Evolutionary conservation across 164 flowering plant species (phyloP), one percentile per base, ranked within the genome.

Genomic region (Piper longum): DNA sequence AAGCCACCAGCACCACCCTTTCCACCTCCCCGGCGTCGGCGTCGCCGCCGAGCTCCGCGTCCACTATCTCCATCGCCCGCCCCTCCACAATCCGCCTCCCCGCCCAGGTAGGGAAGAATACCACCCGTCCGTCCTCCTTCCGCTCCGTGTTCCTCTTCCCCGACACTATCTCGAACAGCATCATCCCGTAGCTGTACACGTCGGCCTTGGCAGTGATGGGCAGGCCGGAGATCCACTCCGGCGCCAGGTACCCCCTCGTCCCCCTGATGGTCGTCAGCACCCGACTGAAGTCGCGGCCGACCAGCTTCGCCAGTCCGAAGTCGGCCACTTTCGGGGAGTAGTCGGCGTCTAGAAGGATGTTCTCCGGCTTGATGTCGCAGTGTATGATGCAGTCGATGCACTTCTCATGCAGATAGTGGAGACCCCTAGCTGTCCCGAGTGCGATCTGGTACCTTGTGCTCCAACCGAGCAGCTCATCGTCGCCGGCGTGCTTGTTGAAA

Each of bases 301-400:
- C 36, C 36, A 26, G 36, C 36, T 26, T 26, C 2, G 36, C 36
- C 36, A 26, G 36, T 26, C 36, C 36, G 36, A 26, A 26, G 36
- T 26, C 36, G 36, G 36, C 36, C 36, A 26, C 36, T 2, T 26
- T 26, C 36, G 36, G 36, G 36, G 36, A 26, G 36, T 67, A 76
- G 0, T 73, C 74, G 18, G 67, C 71, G 65, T 76, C 79, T 8
- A 76, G 16, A 36, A 76, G 74, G 43, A 72, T 70, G 72, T 76
- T 76, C 66, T 76, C 79, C 6, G 79, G 79, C 56, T 76, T 76
- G 54, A 76, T 76, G 59, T 76, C 79, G 43, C 76, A 73, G 61
- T 76, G 79, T 11, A 76, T 76, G 26, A 76, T 73, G 62, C 79
- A 73, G n/a, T 76, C 76, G 51, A 71, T 76, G 64, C 79, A 76